Evolutionary conservation across 495 filamentous ascomycete genomes (phyloP).

Genomic region (Schizothecium vesticola): DNA sequence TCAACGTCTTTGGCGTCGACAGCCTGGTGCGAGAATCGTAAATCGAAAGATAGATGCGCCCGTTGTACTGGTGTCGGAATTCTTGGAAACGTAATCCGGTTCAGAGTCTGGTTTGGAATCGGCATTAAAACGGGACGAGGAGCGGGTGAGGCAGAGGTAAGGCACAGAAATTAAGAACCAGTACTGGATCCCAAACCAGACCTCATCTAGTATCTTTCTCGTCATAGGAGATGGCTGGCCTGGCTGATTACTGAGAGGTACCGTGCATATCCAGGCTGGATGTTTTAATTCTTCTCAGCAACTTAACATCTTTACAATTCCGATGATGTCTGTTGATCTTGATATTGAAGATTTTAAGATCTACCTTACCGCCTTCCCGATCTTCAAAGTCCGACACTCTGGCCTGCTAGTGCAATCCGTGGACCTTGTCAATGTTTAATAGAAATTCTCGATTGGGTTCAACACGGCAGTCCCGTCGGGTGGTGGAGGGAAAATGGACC

Average conservation of each 20-base stretch:
- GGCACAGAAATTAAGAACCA: neutral
- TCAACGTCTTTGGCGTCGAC: neutral
- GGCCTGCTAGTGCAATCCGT: neutral
- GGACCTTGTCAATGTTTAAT: neutral
- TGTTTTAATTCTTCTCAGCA: neutral
- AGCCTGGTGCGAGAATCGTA: too few species aligned
- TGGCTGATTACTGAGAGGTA: too few species aligned
- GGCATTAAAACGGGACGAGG: neutral
- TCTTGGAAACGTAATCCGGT: too few species aligned
- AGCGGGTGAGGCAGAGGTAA: neutral
- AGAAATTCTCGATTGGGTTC: neutral
- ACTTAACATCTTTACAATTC: neutral
- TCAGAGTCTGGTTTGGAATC: neutral
- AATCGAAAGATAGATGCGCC: too few species aligned
- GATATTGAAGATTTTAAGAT: neutral
- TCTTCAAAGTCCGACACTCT: neutral
- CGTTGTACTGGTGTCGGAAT: too few species aligned
- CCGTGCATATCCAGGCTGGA: too few species aligned
- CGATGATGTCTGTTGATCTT: neutral
- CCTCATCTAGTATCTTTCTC: neutral
- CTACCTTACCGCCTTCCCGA: neutral
- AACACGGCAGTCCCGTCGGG: neutral
- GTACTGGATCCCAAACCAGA: neutral
- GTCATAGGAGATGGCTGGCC: too few species aligned
- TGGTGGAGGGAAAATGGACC: neutral